Percentiles rank a stretch among this genome's conserved stretches.
phyloP scores from a whole-genome alignment of 345 rosid genomes.

The Clarkia xantiana region DNA sequence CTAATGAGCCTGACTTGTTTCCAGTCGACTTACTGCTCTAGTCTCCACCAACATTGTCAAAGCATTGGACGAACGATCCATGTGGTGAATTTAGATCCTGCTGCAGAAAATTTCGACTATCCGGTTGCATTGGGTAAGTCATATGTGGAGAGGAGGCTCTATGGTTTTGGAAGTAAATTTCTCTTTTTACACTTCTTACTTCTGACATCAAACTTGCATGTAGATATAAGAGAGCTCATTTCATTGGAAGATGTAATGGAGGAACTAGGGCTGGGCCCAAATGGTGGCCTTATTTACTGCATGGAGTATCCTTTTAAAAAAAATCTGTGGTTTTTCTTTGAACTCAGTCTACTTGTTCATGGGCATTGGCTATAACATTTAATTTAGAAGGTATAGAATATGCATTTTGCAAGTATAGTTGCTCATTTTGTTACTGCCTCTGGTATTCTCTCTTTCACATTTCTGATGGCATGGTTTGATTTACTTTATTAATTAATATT shows the following conservation, averaged over 20 bases:
- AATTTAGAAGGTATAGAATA: too few relatives aligned
- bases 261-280: slow-evolving; percentile 76
- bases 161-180: slow-evolving; percentile 4
- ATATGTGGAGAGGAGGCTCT: too few relatives aligned
- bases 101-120: slow-evolving; percentile 79
- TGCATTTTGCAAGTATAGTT: too few relatives aligned
- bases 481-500: too few relatives aligned
- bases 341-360: neutral
- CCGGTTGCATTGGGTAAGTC: slow-evolving; percentile 73
- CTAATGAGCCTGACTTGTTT: slow-evolving; percentile 3
- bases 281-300: slow-evolving; percentile 81
- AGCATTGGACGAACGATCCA: slow-evolving; percentile 46
- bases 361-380: too few relatives aligned
- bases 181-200: neutral
- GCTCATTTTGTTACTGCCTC: too few relatives aligned
- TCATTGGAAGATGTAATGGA: slow-evolving; percentile 93
- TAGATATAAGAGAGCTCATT: slow-evolving; percentile 83
- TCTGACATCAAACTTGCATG: slow-evolving; percentile 6
- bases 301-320: slow-evolving; percentile 97
- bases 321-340: slow-evolving; percentile 3
- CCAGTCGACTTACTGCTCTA: slow-evolving; percentile 89
- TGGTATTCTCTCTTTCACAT: too few relatives aligned
- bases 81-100: slow-evolving; percentile 81
- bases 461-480: too few relatives aligned
- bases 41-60: slow-evolving; percentile 58